A percentile compares a stretch with the other conserved stretches of the same genome.
Conservation (phyloP, 768 basidiomycete species). For the Lepiota venenata region DNA sequence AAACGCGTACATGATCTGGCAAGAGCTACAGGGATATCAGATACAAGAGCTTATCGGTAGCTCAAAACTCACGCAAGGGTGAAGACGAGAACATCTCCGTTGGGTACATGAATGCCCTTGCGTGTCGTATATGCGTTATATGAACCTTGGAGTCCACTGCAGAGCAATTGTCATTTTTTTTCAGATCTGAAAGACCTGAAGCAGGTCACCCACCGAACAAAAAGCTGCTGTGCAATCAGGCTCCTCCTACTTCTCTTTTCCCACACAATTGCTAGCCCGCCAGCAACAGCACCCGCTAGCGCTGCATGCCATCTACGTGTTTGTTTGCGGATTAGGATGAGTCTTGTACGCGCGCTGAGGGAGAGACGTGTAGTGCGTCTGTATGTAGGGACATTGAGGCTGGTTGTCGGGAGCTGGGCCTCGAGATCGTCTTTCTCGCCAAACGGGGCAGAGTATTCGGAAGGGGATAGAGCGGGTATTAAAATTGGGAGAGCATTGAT, state of each 20-base stretch:
- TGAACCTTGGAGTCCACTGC: constrained; percentile 84
- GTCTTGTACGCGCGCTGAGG: constrained; percentile 59
- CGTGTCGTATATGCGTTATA: constrained; percentile 77
- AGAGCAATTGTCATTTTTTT: not conserved
- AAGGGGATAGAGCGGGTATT: constrained; percentile 44
- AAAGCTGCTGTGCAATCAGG: constrained; percentile 81
- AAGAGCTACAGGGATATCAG: constrained; percentile 45
- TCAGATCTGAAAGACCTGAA: not conserved
- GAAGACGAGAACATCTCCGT: constrained; percentile 84
- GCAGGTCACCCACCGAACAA: constrained; percentile 64
- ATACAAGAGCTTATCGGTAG: not conserved
- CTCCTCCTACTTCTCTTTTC: constrained; percentile 65
- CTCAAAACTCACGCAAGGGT: constrained; percentile 52
- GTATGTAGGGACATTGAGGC: constrained; percentile 26
- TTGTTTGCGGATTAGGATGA: constrained; percentile 59
- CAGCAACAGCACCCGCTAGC: constrained; percentile 73
- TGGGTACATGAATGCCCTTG: constrained; percentile 67
- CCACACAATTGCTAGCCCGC: constrained; percentile 70
- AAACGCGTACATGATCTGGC: constrained; percentile 83
- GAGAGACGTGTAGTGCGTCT: constrained; percentile 52
- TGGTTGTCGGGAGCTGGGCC: constrained; percentile 20
- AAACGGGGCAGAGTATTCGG: constrained; percentile 23
- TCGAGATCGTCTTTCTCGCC: constrained; percentile 26
- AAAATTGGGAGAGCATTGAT: constrained; percentile 76
- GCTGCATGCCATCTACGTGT: constrained; percentile 79